Conservation (phyloP, 2,329 filamentous ascomycete species). For the Botrytis fabae region DNA sequence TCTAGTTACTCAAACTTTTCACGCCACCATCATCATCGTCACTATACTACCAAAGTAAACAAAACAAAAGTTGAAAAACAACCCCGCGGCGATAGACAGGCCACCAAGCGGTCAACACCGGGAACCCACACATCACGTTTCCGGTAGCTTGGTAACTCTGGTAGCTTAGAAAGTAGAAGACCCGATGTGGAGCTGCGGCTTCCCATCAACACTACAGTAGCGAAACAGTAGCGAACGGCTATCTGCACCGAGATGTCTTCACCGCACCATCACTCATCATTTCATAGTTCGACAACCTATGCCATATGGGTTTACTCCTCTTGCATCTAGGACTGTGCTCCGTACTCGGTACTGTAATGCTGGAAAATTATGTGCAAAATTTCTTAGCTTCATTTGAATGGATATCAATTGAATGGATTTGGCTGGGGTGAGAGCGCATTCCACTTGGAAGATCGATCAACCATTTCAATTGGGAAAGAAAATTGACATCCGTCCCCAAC, state of each 20-base stretch:
- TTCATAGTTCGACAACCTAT: background rate
- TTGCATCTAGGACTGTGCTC: background rate
- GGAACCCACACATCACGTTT: constrained; percentile 17
- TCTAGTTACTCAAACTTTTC: background rate
- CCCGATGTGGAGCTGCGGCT: constrained; percentile 13
- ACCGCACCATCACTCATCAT: constrained; percentile 14
- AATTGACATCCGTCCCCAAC: background rate
- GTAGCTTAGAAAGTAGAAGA: background rate
- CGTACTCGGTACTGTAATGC: constrained; percentile 17
- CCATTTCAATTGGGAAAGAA: background rate
- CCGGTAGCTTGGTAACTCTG: constrained; percentile 13
- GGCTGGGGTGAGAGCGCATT: background rate
- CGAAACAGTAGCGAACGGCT: constrained; percentile 14
- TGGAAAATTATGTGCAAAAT: constrained; percentile 4
- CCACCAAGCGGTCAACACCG: constrained; percentile 19
- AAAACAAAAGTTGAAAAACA: background rate
- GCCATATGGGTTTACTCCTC: background rate
- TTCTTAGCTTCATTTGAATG: constrained; percentile 1
- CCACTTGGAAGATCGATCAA: constrained; percentile 10
- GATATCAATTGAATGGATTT: background rate
- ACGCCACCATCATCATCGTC: constrained; percentile 9
- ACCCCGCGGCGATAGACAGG: constrained; percentile 10
- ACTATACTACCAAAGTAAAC: background rate
- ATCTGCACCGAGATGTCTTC: constrained; percentile 19
- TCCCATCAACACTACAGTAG: constrained; percentile 13